Evolutionary conservation across 1,284 basidiomycete species (phyloP), one percentile per base, ranked within the genome.

Genomic region (Lignosus rhinocerotis): DNA sequence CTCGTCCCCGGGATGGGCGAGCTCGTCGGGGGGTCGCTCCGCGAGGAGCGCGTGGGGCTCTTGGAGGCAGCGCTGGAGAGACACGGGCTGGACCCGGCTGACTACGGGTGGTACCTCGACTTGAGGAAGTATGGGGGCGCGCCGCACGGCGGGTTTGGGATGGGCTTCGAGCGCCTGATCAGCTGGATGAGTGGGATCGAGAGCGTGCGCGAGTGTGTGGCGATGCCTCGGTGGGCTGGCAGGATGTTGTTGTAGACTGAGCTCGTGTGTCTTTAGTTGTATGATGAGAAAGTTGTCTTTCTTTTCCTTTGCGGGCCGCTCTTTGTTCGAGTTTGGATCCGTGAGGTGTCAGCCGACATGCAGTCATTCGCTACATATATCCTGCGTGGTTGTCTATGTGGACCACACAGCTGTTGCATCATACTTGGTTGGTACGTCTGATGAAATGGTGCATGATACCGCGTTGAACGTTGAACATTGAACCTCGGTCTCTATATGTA

Each of bases 71-170:
- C 82, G 38, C 82, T 96, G 76, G 66, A 69, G 19, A 68, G 69
- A 31, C 76, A 79, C 36, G 83, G 82, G 12, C 69, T 87, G 64
- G 75, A 81, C 44, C 71, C 71, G 60, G 80, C 79, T 30, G 83
- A 83, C 34, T 94, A 94, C 67, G 75, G 76, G 41, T 97, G 94
- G 95, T 98, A 97, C 74, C 65, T 87, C 54, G 93, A 96, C 66
- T 71, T 96, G 61, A 78, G 95, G 57, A 80, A 79, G 67, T 88
- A 79, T 66, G 95, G 95, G 6, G 87, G 87, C n/a, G 87, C 90
- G 19, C 89, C 93, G 3, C 94, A 96, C 74, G 94, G 91, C 21
- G 95, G 95, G 5, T 97, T 94, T 76, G 95, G 95, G 5, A 80
- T 97, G 77, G 95, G 95, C 5, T 95, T 95, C 70, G 95, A 98